Evolutionary conservation across 768 basidiomycete genomes (phyloP).

Genomic region (Daedaleopsis nitida): DNA sequence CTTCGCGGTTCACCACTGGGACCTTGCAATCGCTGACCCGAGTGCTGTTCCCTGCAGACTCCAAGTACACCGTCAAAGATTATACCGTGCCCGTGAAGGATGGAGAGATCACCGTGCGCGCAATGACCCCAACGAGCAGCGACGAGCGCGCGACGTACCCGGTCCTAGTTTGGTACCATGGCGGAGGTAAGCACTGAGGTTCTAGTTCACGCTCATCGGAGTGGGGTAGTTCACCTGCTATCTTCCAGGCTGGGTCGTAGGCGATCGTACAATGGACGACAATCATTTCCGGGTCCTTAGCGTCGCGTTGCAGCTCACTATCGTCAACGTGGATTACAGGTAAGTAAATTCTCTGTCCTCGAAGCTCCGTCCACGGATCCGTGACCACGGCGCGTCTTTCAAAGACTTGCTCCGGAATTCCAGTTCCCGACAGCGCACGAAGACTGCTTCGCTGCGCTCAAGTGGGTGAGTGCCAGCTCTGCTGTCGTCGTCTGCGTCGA

Average conservation of each 20-base stretch:
- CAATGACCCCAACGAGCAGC: background rate
- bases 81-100: background rate
- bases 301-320: conserved; percentile 20
- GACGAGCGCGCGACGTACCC: conserved; percentile 8
- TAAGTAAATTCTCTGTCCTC: background rate
- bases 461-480: conserved; percentile 18
- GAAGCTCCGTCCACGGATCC: background rate
- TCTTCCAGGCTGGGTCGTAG: conserved; percentile 9
- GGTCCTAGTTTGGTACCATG: conserved; percentile 11
- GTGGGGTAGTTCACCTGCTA: background rate
- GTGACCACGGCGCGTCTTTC: background rate
- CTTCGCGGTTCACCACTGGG: background rate
- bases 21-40: background rate
- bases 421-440: conserved; percentile 24
- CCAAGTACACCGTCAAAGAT: conserved; percentile 4
- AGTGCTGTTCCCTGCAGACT: background rate
- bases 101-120: conserved; percentile 6
- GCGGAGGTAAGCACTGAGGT: conserved; percentile 11
- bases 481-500: too few relatives aligned
- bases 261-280: conserved; percentile 20
- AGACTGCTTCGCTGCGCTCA: conserved; percentile 26
- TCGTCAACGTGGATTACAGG: conserved; percentile 25
- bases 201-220: too few relatives aligned
- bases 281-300: conserved; percentile 17
- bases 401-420: conserved; percentile 30